Evolutionary conservation across 164 flowering plant species (phyloP).

Genomic region (Dillenia suffruticosa): DNA sequence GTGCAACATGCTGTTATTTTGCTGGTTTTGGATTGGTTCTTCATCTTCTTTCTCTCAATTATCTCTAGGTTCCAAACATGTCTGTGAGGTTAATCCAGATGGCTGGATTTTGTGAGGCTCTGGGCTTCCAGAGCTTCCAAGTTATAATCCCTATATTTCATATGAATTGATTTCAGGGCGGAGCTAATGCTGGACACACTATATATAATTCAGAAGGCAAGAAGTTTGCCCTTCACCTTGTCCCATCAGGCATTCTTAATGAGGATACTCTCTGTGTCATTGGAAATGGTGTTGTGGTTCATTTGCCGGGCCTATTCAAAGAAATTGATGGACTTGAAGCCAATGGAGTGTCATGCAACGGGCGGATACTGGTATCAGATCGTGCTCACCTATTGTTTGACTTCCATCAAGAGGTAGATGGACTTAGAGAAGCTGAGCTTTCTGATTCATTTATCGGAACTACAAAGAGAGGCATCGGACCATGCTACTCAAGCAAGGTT

Average conservation of each 20-base stretch:
- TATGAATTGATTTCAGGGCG: constrained; percentile 54
- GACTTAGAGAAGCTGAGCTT: constrained; percentile 87
- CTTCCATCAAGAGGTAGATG: constrained; percentile 88
- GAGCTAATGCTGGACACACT: constrained; percentile 98
- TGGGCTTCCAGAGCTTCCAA: too few species aligned
- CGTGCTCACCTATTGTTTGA: constrained; percentile 93
- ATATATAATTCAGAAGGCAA: constrained; percentile 90
- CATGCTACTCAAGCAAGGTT: constrained; percentile 83
- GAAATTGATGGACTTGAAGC: constrained; percentile 91
- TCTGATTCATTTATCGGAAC: constrained; percentile 91
- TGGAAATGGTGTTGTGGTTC: constrained; percentile 97
- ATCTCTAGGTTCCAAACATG: too few species aligned
- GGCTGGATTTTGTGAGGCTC: too few species aligned
- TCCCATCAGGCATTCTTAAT: constrained; percentile 95
- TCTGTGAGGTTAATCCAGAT: too few species aligned
- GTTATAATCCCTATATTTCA: too few species aligned
- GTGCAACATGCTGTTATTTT: too few species aligned
- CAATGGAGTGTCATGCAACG: constrained; percentile 80
- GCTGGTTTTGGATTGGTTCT: too few species aligned
- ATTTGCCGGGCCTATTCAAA: constrained; percentile 76
- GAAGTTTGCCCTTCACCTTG: constrained; percentile 95
- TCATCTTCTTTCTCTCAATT: too few species aligned
- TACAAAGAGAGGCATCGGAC: constrained; percentile 94
- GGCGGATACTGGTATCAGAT: constrained; percentile 86
- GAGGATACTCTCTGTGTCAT: constrained; percentile 86